Percentiles rank a stretch among this genome's conserved stretches.
Conservation (phyloP, 2,329 filamentous ascomycete species). For the Epichloe hybrida region DNA sequence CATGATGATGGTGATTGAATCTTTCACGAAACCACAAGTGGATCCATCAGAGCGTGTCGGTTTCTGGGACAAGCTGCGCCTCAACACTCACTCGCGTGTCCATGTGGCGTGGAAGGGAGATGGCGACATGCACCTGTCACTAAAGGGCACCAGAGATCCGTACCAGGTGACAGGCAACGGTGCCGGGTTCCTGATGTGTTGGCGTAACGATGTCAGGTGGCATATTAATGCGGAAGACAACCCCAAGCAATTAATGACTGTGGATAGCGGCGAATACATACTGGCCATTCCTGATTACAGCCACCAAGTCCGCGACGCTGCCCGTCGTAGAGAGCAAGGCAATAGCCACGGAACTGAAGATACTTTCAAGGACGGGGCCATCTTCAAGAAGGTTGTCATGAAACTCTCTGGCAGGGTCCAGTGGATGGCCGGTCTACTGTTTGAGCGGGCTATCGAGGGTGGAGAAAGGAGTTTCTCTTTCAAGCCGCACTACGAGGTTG, state of each 20-base stretch:
- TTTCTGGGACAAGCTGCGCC: conserved; percentile 96
- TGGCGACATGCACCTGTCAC: conserved; percentile 82
- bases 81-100: conserved; percentile 87
- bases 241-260: conserved; percentile 85
- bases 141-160: conserved; percentile 86
- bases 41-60: conserved; percentile 89
- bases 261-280: conserved; percentile 90
- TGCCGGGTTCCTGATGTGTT: conserved; percentile 95
- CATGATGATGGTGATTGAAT: conserved; percentile 99
- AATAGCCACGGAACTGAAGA: conserved; percentile 50
- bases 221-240: conserved; percentile 75
- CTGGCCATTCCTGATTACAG: conserved; percentile 90
- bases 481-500: conserved; percentile 80
- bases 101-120: conserved; percentile 87
- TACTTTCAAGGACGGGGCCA: conserved; percentile 57
- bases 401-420: conserved; percentile 93
- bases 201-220: conserved; percentile 87
- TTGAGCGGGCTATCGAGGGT: conserved; percentile 67
- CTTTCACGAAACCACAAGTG: conserved; percentile 88
- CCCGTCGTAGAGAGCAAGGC: conserved; percentile 34
- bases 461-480: conserved; percentile 74
- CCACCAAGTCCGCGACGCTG: conserved; percentile 62
- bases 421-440: conserved; percentile 83
- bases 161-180: conserved; percentile 88
- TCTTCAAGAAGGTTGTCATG: conserved; percentile 98